A percentile compares a stretch with the other conserved stretches of the same genome.
Evolutionary conservation across 805 yeast genomes (phyloP).

Genomic region (Candida khao-thaluensis): DNA sequence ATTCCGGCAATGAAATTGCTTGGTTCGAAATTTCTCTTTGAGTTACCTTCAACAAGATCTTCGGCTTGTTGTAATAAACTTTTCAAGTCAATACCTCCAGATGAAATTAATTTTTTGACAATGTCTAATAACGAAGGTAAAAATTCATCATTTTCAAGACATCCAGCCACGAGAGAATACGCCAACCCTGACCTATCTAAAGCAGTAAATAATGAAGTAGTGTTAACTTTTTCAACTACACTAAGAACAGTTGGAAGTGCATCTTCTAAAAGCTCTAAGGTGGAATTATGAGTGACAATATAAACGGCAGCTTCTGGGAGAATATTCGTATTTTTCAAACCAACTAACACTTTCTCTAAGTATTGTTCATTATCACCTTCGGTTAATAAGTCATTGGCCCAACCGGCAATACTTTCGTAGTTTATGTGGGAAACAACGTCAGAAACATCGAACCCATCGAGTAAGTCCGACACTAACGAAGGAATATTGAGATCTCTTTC

Average conservation of each 20-base stretch:
- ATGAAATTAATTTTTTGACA: conserved; percentile 19
- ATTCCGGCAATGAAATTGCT: conserved; percentile 8
- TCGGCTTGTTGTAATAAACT: conserved; percentile 18
- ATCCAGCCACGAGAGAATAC: conserved; percentile 24
- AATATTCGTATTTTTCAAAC: conserved; percentile 23
- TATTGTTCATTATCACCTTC: conserved; percentile 20
- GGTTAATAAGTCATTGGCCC: conserved; percentile 24
- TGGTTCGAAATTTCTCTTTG: conserved; percentile 10
- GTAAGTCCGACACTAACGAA: conserved; percentile 15
- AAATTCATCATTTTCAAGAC: conserved; percentile 21
- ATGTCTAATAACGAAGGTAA: conserved; percentile 25
- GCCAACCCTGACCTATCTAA: conserved; percentile 31
- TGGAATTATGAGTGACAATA: conserved; percentile 23
- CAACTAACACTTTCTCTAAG: conserved; percentile 24
- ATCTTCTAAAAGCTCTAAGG: conserved; percentile 19
- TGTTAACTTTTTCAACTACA: conserved; percentile 18
- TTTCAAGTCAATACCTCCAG: conserved; percentile 18
- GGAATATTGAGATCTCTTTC: conserved; percentile 18
- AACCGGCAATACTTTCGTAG: conserved; percentile 30
- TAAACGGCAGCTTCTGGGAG: conserved; percentile 24
- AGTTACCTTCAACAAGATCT: conserved; percentile 7
- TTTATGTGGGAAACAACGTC: conserved; percentile 14
- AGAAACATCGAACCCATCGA: conserved; percentile 20
- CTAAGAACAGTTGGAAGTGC: conserved; percentile 18
- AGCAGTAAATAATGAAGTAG: conserved; percentile 27